Percentiles rank a stretch among this genome's conserved stretches.
Evolutionary conservation across 2,329 filamentous ascomycete species (phyloP).

Genomic region (Tolypocladium nubicola): DNA sequence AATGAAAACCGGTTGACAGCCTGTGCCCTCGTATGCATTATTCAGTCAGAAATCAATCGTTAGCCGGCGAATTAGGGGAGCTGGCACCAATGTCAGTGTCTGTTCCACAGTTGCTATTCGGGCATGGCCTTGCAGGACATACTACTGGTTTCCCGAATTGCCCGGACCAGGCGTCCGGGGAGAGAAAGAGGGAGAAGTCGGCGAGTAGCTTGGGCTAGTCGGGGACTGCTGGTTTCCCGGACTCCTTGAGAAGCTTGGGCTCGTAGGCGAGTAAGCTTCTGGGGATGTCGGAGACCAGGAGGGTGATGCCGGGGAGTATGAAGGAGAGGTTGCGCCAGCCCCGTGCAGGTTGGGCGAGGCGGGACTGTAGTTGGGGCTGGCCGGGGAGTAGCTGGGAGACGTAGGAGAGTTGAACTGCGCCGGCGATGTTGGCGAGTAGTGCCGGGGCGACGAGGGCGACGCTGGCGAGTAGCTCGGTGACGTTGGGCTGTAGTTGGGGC

Average conservation of each 20-base stretch:
- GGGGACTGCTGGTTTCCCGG: constrained; percentile 47
- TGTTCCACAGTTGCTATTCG: neutral
- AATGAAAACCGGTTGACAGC: constrained; percentile 16
- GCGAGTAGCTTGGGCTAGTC: constrained; percentile 63
- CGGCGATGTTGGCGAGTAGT: constrained; percentile 64
- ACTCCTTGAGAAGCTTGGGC: constrained; percentile 46
- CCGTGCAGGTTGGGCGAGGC: constrained; percentile 46
- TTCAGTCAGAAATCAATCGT: constrained; percentile 25
- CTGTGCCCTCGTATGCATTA: constrained; percentile 22
- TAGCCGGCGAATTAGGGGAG: constrained; percentile 33
- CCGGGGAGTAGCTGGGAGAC: constrained; percentile 62
- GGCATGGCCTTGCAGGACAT: constrained; percentile 7
- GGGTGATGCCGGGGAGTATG: constrained; percentile 62
- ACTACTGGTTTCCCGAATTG: constrained; percentile 32
- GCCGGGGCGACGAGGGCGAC: constrained; percentile 44
- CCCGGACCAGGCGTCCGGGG: constrained; percentile 34
- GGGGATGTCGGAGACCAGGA: constrained; percentile 69
- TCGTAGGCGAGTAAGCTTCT: constrained; percentile 52
- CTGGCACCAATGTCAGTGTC: constrained; percentile 10
- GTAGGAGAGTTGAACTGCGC: constrained; percentile 62
- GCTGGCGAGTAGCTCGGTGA: constrained; percentile 56
- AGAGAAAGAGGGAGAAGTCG: constrained; percentile 41
- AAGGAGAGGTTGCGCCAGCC: constrained; percentile 40
- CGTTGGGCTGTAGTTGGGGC: constrained; percentile 54
- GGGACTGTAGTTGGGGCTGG: constrained; percentile 63